Conservation (phyloP, 176 grass and related monocot species). For the Saccharum officinarum region DNA sequence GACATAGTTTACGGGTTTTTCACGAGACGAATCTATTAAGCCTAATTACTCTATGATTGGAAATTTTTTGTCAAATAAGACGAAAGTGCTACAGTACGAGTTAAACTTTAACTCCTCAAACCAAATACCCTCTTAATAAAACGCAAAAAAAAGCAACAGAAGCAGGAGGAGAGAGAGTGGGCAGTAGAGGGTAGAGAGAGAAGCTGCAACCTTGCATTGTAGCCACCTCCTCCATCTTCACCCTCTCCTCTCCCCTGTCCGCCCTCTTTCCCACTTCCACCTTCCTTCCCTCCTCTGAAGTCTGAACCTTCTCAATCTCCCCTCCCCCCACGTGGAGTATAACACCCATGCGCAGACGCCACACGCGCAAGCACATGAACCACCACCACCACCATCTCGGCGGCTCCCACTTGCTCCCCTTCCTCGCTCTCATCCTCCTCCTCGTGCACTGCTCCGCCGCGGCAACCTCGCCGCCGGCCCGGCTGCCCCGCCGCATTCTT, state of each 20-base stretch:
- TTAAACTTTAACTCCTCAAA: no score
- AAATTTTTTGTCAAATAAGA: no score
- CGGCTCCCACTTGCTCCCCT: background rate
- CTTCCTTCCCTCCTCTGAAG: background rate
- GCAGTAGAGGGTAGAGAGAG: background rate
- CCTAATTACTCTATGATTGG: no score
- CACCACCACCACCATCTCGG: background rate
- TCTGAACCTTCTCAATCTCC: constrained; percentile 14
- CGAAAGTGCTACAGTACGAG: no score
- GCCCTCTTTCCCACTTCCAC: background rate
- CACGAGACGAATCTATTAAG: no score
- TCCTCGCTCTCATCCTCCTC: background rate
- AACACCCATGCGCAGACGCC: constrained; percentile 15
- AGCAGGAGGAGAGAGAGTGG: background rate
- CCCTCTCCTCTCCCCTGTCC: background rate
- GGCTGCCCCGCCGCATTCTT: background rate
- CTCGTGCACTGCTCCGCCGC: background rate
- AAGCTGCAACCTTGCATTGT: constrained; percentile 21
- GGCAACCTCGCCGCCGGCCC: background rate
- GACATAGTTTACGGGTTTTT: no score
- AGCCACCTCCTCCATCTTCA: background rate
- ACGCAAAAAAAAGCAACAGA: background rate
- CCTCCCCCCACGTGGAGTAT: constrained; percentile 40
- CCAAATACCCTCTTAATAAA: no score
- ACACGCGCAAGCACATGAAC: constrained; percentile 28